These are phyloP conservation scores for Rhizopus delemar DNA, from an alignment of 371 early-diverging fungal genomes.

Conservation along the genomic window DNA sequence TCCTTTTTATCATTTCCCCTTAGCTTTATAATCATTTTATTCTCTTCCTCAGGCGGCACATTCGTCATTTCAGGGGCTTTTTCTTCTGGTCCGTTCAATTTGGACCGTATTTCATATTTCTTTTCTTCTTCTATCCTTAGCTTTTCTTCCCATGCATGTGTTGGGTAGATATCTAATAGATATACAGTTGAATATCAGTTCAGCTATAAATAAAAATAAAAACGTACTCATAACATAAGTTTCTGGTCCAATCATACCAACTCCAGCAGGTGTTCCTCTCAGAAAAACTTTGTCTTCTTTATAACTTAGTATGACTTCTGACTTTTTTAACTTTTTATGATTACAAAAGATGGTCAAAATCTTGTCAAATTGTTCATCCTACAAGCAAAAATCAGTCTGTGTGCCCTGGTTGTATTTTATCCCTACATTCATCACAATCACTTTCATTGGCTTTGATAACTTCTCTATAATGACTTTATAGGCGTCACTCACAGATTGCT, in stretches of 20 bases:
- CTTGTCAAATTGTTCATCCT: slow-evolving; percentile 40
- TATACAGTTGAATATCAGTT: background rate
- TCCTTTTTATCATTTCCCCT: slow-evolving; percentile 36
- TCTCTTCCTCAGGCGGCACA: background rate
- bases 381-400: background rate
- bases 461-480: slow-evolving; percentile 4
- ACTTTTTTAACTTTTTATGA: slow-evolving; percentile 28
- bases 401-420: background rate
- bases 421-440: slow-evolving; percentile 44
- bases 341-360: slow-evolving; percentile 29
- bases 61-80: background rate
- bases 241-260: slow-evolving; percentile 28
- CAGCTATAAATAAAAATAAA: background rate
- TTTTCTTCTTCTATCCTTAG: slow-evolving; percentile 15
- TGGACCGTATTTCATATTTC: background rate
- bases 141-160: slow-evolving; percentile 25
- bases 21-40: slow-evolving; percentile 25
- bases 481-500: background rate
- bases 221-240: slow-evolving; percentile 28
- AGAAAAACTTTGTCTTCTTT: slow-evolving; percentile 34
- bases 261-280: slow-evolving; percentile 41
- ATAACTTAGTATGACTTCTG: slow-evolving; percentile 35
- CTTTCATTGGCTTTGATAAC: slow-evolving; percentile 31
- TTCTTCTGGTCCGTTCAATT: slow-evolving; percentile 6
- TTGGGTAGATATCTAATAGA: slow-evolving; percentile 36